Conservation (phyloP, 2,329 filamentous ascomycete genomes). For the Aspergillus versicolor region DNA sequence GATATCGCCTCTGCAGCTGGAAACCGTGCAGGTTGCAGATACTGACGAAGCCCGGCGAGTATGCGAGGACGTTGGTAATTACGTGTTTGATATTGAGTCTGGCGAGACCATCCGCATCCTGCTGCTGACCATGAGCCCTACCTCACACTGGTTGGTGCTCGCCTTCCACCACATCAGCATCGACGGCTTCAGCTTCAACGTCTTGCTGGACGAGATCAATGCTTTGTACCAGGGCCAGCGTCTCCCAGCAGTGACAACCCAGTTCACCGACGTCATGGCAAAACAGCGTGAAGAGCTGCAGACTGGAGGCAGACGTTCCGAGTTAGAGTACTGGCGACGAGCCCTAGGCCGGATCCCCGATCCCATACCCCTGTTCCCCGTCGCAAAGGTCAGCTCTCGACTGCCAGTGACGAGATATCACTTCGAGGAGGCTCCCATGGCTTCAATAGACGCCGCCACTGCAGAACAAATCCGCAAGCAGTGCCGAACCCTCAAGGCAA, state of each 20-base stretch:
- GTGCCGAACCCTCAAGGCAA: slow-evolving; percentile 23
- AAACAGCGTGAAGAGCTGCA: slow-evolving; percentile 27
- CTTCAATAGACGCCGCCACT: not conserved
- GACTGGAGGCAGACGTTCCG: slow-evolving; percentile 22
- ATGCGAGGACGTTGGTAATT: slow-evolving; percentile 19
- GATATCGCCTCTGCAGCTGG: slow-evolving; percentile 25
- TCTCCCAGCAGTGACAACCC: slow-evolving; percentile 12
- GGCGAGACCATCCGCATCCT: slow-evolving; percentile 22
- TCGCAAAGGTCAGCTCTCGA: slow-evolving; percentile 23
- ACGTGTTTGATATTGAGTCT: slow-evolving; percentile 38
- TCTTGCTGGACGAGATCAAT: slow-evolving; percentile 46
- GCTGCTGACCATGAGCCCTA: slow-evolving; percentile 35
- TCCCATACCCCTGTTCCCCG: slow-evolving; percentile 35
- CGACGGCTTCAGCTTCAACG: slow-evolving; percentile 45
- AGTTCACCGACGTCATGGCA: slow-evolving; percentile 34
- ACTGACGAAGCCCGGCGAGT: slow-evolving; percentile 15
- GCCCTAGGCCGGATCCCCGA: slow-evolving; percentile 24
- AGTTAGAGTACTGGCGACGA: slow-evolving; percentile 38
- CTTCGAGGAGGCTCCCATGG: not conserved
- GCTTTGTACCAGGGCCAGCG: slow-evolving; percentile 21
- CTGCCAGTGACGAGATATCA: slow-evolving; percentile 20
- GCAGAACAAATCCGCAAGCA: not conserved
- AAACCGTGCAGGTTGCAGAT: slow-evolving; percentile 19
- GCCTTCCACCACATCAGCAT: slow-evolving; percentile 50
- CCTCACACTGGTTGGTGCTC: slow-evolving; percentile 42